A percentile compares a stretch with the other conserved stretches of the same genome.
Evolutionary conservation across 2,329 filamentous ascomycete genomes (phyloP).

Genomic region (Xylariaceae sp.): DNA sequence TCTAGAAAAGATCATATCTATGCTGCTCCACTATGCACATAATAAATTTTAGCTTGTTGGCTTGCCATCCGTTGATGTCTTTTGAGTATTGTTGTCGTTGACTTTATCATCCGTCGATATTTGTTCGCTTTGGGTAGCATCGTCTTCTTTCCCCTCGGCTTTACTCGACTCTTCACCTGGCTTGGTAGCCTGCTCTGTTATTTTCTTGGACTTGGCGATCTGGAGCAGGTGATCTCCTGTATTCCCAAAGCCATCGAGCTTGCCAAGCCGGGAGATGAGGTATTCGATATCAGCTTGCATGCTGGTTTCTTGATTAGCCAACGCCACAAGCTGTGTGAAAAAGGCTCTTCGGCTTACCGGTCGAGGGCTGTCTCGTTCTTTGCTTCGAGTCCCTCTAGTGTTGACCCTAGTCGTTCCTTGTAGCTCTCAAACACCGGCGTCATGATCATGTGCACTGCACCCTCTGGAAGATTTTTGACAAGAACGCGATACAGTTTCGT

Average conservation of each 20-base stretch:
- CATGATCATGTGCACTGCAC: conserved; percentile 79
- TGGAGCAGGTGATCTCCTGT: conserved; percentile 65
- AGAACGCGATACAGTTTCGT: conserved; percentile 79
- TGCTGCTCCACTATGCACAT: conserved; percentile 14
- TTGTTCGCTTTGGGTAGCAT: conserved; percentile 1
- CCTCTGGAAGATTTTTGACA: conserved; percentile 74
- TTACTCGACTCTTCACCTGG: conserved; percentile 11
- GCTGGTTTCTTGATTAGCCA: conserved; percentile 40
- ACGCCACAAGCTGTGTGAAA: neutral
- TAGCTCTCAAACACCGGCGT: conserved; percentile 78
- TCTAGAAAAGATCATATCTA: conserved; percentile 21
- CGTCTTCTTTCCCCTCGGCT: neutral
- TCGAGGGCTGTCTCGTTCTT: conserved; percentile 65
- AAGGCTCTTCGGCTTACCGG: conserved; percentile 51
- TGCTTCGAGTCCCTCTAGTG: conserved; percentile 62
- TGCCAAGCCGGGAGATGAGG: conserved; percentile 66
- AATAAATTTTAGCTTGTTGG: conserved; percentile 11
- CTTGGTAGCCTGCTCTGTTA: conserved; percentile 19
- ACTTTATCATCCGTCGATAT: conserved; percentile 2
- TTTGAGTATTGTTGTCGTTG: conserved; percentile 2
- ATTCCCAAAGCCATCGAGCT: conserved; percentile 75
- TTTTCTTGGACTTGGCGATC: conserved; percentile 58
- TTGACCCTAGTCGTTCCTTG: conserved; percentile 70
- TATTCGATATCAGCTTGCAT: conserved; percentile 73
- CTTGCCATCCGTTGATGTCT: conserved; percentile 13